Evolutionary conservation across 73 alveolate genomes (phyloP).

Genomic region (Paramecium biaurelia): DNA sequence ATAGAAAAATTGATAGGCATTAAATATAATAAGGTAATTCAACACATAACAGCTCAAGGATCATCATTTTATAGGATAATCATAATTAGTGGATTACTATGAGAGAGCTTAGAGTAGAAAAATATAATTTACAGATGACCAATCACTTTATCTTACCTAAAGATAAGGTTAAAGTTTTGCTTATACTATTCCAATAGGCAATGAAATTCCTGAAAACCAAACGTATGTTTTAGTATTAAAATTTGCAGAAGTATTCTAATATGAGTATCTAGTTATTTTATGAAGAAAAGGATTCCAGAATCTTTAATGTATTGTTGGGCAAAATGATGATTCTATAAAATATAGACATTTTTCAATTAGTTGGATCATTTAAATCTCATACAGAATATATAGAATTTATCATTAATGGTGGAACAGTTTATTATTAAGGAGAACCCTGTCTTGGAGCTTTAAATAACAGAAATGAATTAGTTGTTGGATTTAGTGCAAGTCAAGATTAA

Average conservation of each 20-base stretch:
- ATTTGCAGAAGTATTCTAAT: neutral
- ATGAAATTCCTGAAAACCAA: neutral
- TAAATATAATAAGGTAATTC: neutral
- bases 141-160: neutral
- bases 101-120: neutral
- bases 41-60: neutral
- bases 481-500: neutral
- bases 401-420: neutral
- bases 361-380: neutral
- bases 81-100: neutral
- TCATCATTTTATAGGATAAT: neutral
- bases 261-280: neutral
- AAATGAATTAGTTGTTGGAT: constrained; percentile 12
- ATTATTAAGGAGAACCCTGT: neutral
- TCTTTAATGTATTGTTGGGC: neutral
- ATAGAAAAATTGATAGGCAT: no score
- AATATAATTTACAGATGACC: neutral
- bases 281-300: neutral
- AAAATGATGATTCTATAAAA: neutral
- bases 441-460: constrained; percentile 1
- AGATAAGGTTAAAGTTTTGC: neutral
- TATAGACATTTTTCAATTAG: neutral
- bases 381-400: constrained; percentile 18
- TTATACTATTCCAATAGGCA: neutral
- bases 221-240: constrained; percentile 9